Evolutionary conservation across 495 filamentous ascomycete genomes (phyloP), one percentile per base, ranked within the genome.

Genomic region (Tuber magnatum): DNA sequence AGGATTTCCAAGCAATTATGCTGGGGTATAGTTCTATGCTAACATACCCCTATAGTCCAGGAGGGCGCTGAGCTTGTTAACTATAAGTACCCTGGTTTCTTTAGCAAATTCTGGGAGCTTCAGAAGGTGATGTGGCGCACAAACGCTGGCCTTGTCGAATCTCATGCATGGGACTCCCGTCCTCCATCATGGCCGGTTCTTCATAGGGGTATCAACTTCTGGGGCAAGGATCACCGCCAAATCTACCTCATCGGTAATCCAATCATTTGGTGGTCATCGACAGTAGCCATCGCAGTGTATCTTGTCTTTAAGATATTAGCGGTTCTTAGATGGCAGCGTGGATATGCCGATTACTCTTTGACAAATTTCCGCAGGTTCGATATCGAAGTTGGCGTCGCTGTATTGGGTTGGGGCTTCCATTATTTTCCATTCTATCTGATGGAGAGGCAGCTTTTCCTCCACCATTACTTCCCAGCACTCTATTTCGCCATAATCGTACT

Each of bases 101-200:
- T 98, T 73, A 96, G 94, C 73, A 99, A 98, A 83, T 99, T 99
- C 86, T 97, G 93, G 92, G 95, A 99, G 85, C 86, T 99, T n/a
- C 94, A 99, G 83, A 93, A 93, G 84, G 96, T 99, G 56, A 99
- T 99, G 95, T 99, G 95, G 95, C 92, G 88, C 76, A 98, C 96
- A 22, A 99, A 99, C 82, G 95, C 95, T 44, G 96, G 95, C 42
- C 89, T 99, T 73, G 92, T 96, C 42, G 95, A 98, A 82, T 97
- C 93, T 56, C 95, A 99, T 82, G 92, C 94, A 71, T 99, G 95
- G 95, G 95, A 99, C 83, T 98, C 95, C 69, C 91, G 95, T 44
- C 95, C 95, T 20, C 89, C 90, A 24, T 94, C 93, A 32, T 99
- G 95, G 95, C 95, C 95, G 28, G 89, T 97, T 73, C 88, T 99